Evolutionary conservation across 345 rosid genomes (phyloP).

Genomic region (Balakata baccata): DNA sequence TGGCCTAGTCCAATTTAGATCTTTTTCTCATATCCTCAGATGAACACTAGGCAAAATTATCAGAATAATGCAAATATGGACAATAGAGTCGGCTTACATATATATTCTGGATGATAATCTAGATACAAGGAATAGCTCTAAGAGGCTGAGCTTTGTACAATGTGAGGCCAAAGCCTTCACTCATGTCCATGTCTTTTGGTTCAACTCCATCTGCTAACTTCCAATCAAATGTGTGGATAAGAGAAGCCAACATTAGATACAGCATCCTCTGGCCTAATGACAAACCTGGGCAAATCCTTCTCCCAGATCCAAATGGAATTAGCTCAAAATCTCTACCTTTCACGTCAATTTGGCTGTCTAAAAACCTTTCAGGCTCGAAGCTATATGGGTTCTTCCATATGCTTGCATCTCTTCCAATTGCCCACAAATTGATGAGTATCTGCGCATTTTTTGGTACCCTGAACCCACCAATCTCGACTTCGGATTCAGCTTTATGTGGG

Average conservation of each 20-base stretch:
- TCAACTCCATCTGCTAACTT: conserved; percentile 21
- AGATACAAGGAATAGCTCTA: conserved; percentile 14
- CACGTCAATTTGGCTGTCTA: conserved; percentile 3
- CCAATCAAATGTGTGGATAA: conserved; percentile 33
- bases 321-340: conserved; percentile 21
- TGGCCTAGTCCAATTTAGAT: too few species aligned
- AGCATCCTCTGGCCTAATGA: conserved; percentile 36
- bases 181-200: conserved; percentile 21
- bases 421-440: conserved; percentile 6
- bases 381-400: neutral
- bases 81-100: too few species aligned
- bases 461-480: conserved; percentile 5
- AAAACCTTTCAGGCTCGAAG: conserved; percentile 17
- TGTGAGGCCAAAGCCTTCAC: conserved; percentile 26
- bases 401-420: neutral
- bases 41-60: too few species aligned
- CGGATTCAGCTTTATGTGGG: neutral
- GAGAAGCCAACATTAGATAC: conserved; percentile 42
- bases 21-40: too few species aligned
- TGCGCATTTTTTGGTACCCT: conserved; percentile 5
- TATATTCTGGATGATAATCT: too few species aligned
- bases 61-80: too few species aligned
- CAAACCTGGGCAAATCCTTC: conserved; percentile 41
- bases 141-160: conserved; percentile 32
- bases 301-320: conserved; percentile 30